Evolutionary conservation across 345 rosid genomes (phyloP).

Genomic region (Physaria fendleri): DNA sequence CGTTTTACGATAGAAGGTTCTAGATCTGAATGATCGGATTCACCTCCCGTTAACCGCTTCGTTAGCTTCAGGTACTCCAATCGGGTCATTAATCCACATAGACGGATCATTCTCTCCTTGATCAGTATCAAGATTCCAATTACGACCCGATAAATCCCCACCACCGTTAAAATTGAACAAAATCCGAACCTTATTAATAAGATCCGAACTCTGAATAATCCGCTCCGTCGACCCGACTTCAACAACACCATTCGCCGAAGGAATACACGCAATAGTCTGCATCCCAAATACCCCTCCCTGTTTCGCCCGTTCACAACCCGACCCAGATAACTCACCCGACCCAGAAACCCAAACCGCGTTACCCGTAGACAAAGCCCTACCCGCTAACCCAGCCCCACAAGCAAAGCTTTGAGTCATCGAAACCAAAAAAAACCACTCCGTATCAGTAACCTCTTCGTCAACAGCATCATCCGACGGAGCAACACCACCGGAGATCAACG

Average conservation of each 20-base stretch:
- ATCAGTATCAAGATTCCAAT: conserved; percentile 51
- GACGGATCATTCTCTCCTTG: conserved; percentile 88
- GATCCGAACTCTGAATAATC: conserved; percentile 72
- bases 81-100: conserved; percentile 72
- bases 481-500: conserved; percentile 67
- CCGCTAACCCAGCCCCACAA: conserved; percentile 71
- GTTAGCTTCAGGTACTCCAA: conserved; percentile 29
- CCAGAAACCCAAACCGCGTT: conserved; percentile 73
- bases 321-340: conserved; percentile 43
- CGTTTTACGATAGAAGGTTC: conserved; percentile 86
- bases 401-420: conserved; percentile 91
- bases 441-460: conserved; percentile 94
- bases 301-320: conserved; percentile 70
- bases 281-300: conserved; percentile 79
- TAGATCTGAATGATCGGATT: conserved; percentile 89
- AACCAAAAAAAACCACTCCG: conserved; percentile 95
- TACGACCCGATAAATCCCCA: conserved; percentile 43
- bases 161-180: conserved; percentile 58
- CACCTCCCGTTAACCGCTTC: conserved; percentile 36
- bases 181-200: conserved; percentile 63
- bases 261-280: conserved; percentile 81
- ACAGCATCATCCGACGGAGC: conserved; percentile 47
- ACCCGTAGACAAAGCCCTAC: conserved; percentile 57
- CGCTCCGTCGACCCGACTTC: conserved; percentile 84
- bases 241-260: conserved; percentile 79